These are phyloP conservation scores for Rhodotorula diobovata DNA, from an alignment of 768 basidiomycete species.

Conservation along the genomic window DNA sequence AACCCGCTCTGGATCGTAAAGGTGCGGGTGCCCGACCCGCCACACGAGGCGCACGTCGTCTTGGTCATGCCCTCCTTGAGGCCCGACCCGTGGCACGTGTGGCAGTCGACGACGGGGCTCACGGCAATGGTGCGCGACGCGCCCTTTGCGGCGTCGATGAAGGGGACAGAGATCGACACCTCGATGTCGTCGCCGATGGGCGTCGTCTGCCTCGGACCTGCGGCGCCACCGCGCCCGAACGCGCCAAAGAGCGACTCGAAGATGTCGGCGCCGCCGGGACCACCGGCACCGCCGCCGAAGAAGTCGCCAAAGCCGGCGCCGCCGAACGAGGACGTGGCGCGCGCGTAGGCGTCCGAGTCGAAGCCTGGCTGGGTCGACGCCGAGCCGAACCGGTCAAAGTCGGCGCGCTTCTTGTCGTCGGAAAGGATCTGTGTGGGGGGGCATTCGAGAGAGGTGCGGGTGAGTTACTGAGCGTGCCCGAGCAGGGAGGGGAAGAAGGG, in stretches of 20 bases:
- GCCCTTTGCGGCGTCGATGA: slow-evolving; percentile 95
- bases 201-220: slow-evolving; percentile 44
- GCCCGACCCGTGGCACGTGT: slow-evolving; percentile 77
- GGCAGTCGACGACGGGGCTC: slow-evolving; percentile 76
- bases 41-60: slow-evolving; percentile 70
- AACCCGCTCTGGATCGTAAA: slow-evolving; percentile 90
- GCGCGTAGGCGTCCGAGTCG: slow-evolving; percentile 74
- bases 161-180: slow-evolving; percentile 65
- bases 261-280: slow-evolving; percentile 56
- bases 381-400: slow-evolving; percentile 86
- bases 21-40: slow-evolving; percentile 79
- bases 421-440: slow-evolving; percentile 65
- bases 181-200: slow-evolving; percentile 66
- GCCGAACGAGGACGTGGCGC: slow-evolving; percentile 53
- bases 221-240: slow-evolving; percentile 52
- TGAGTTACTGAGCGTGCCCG: neutral
- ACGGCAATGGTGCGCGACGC: slow-evolving; percentile 67
- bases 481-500: slow-evolving; percentile 7
- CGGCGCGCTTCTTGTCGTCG: slow-evolving; percentile 85
- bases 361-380: slow-evolving; percentile 92
- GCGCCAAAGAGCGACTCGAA: slow-evolving; percentile 59
- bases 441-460: too few relatives aligned
- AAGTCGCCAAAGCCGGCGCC: slow-evolving; percentile 70
- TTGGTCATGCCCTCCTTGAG: slow-evolving; percentile 80
- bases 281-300: slow-evolving; percentile 54